A percentile compares a stretch with the other conserved stretches of the same genome.
These are phyloP conservation scores for Gossypium anomalum DNA, from an alignment of 345 rosid genomes.

Conservation along the genomic window DNA sequence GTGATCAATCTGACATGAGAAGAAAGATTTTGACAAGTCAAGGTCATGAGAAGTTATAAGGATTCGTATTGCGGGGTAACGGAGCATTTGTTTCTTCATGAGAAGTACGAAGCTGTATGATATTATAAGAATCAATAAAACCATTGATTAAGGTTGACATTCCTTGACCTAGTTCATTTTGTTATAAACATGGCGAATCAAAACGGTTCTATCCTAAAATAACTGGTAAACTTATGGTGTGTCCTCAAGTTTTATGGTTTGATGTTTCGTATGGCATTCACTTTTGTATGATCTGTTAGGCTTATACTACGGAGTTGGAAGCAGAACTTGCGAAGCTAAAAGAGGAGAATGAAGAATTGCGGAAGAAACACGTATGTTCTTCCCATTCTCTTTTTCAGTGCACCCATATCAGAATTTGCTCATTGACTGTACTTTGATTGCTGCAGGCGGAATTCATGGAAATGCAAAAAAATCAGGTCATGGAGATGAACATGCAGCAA, in stretches of 20 bases:
- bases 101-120: constrained; percentile 16
- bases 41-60: constrained; percentile 33
- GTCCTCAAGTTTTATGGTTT: neutral
- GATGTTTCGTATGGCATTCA: neutral
- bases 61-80: constrained; percentile 33
- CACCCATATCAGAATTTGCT: neutral
- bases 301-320: constrained; percentile 92
- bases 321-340: constrained; percentile 83
- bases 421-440: constrained; percentile 16
- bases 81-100: constrained; percentile 20
- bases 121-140: neutral
- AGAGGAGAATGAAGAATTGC: constrained; percentile 71
- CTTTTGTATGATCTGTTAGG: constrained; percentile 36
- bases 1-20: constrained; percentile 32
- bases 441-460: constrained; percentile 66
- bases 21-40: constrained; percentile 38
- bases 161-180: constrained; percentile 1
- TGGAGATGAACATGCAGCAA: constrained; percentile 54
- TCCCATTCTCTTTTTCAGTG: neutral
- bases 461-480: constrained; percentile 77
- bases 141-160: neutral
- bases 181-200: neutral
- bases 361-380: constrained; percentile 59
- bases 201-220: neutral
- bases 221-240: neutral